Base-by-base conservation (phyloP, 2,329 filamentous ascomycete genomes). In the Hymenotorrendiella dingleyae region DNA sequence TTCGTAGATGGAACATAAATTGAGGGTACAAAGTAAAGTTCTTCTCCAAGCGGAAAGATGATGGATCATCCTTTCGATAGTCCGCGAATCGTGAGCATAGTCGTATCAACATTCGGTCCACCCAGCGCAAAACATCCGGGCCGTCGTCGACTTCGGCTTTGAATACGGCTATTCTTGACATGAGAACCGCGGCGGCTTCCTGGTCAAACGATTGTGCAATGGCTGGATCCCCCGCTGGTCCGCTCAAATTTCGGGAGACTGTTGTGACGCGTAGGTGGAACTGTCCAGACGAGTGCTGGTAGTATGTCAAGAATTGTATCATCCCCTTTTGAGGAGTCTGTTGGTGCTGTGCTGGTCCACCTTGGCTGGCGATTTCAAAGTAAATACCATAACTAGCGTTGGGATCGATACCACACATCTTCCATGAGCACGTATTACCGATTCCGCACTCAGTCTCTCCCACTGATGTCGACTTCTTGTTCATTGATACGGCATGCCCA, bases 131-230 rank as follows among this genome's bases (percentile, higher is more conserved):
- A 20, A 98, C 91, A 65, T 98, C 93, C n/a, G 93, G 93, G 0
- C 93, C 93, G 62, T 98, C 93, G 56, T 98, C 93, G 20, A 97
- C 90, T 63, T 98, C 93, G 1, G 93, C 90, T 71, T 97, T 98
- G 74, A 95, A 98, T 36, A 97, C 93, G 7, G 93, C 93, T 64
- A 98, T 98, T 53, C 93, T 80, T n/a, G 91, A 94, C 93, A 98
- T 98, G 33, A 98, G 78, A 14, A 97, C 93, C 17, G 93, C 93
- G 3, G 93, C 90, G 32, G 93, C 93, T 71, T 98, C 93, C 64
- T 98, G 93, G 55, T 98, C 93, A 63, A 98, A 98, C 0, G 91
- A 96, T 58, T 96, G 91, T 6, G 93, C 90, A 55, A 98, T 86
- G 7, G 90, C 86, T 20, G 91, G 90, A 62, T 98, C 93, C 27